Percentiles rank a stretch among this genome's conserved stretches.
phyloP scores from a whole-genome alignment of 2,329 filamentous ascomycete genomes.

The Thielaviopsis punctulata region DNA sequence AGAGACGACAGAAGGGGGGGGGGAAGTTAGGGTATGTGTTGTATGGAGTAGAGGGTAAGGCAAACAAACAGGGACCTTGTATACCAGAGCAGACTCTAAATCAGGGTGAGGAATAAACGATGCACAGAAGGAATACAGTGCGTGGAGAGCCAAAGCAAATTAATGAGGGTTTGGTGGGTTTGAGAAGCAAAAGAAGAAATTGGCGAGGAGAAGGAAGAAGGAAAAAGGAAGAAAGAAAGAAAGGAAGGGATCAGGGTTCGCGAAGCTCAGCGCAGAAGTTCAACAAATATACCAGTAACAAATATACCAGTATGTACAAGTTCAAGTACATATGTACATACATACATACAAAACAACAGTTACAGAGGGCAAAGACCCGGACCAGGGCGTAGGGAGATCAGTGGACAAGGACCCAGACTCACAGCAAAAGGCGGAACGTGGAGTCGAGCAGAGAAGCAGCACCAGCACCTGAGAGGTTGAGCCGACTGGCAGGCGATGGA shows the following conservation, averaged over 20 bases:
- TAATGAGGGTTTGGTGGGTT: background rate
- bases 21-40: background rate
- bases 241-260: background rate
- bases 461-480: background rate
- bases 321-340: no score
- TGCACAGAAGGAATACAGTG: background rate
- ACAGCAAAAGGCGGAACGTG: background rate
- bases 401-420: no score
- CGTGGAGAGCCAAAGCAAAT: background rate
- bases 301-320: background rate
- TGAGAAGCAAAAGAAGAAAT: background rate
- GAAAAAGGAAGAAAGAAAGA: background rate
- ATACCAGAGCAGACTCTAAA: constrained; percentile 3
- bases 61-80: background rate
- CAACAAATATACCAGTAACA: background rate
- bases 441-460: background rate
- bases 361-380: no score
- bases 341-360: no score
- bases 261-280: background rate
- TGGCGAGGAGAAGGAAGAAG: background rate
- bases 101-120: constrained; percentile 3
- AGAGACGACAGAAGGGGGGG: constrained; percentile 6
- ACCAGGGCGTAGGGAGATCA: background rate
- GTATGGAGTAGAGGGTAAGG: no score
- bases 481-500: background rate